Percentiles rank a stretch among this genome's conserved stretches.
These are phyloP conservation scores for Tricholoma flavovirens DNA, from an alignment of 768 basidiomycete genomes.

Conservation along the genomic window DNA sequence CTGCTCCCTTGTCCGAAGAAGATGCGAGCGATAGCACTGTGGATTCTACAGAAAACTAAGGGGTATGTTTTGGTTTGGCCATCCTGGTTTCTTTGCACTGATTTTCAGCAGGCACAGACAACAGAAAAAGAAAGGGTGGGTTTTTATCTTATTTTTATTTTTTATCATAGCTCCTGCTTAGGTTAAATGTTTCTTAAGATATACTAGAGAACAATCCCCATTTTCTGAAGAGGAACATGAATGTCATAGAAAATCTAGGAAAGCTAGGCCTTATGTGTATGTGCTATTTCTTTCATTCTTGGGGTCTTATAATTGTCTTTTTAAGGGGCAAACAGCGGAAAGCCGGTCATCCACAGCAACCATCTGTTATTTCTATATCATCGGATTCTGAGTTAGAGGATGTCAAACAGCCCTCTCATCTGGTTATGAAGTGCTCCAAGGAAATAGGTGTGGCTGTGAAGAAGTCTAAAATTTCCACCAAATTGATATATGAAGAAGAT, in stretches of 20 bases:
- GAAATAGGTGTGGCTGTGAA: background rate
- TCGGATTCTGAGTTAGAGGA: background rate
- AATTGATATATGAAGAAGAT: background rate
- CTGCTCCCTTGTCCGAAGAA: background rate
- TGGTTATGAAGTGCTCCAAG: background rate
- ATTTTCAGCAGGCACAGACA: no score
- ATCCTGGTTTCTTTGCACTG: no score
- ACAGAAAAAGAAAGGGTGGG: background rate
- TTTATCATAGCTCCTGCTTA: background rate
- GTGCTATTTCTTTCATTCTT: background rate
- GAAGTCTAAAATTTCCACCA: background rate
- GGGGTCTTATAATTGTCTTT: background rate
- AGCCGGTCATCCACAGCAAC: background rate
- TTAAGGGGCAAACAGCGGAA: background rate
- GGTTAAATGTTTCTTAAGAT: no score
- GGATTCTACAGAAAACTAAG: no score
- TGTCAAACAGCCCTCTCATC: background rate
- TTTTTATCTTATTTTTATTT: background rate
- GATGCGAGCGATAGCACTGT: background rate
- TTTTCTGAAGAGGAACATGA: background rate
- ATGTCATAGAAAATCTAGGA: background rate
- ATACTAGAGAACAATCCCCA: background rate
- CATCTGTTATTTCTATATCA: background rate
- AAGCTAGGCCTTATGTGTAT: background rate
- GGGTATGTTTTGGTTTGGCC: no score